A percentile compares a stretch with the other conserved stretches of the same genome.
Conservation (phyloP, 2,329 filamentous ascomycete genomes). For the Akanthomyces lecanii region DNA sequence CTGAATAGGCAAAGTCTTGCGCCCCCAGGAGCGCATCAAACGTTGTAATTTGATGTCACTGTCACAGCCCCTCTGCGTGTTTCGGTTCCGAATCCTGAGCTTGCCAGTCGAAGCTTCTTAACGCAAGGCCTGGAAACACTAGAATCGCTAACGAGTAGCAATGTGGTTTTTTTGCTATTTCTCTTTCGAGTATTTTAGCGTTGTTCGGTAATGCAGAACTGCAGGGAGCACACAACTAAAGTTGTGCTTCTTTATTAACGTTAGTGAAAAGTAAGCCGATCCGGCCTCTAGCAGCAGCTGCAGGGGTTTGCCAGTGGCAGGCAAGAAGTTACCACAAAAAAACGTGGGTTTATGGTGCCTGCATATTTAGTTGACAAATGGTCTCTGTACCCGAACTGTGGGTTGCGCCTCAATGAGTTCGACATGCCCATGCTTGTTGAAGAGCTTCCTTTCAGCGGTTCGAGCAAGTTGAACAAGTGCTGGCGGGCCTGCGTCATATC, state of each 20-base stretch:
- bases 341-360: neutral
- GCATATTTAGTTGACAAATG: conserved; percentile 1
- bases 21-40: neutral
- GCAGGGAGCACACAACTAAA: no score
- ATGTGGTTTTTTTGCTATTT: neutral
- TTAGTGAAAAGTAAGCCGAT: neutral
- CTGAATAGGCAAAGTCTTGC: conserved; percentile 1
- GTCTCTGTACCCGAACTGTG: conserved; percentile 7
- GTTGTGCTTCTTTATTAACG: no score
- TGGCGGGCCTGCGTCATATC: neutral
- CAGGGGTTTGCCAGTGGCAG: neutral
- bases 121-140: neutral
- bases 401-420: neutral
- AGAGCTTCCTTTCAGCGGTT: neutral
- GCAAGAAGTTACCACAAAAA: neutral
- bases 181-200: neutral
- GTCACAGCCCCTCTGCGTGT: neutral
- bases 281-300: neutral
- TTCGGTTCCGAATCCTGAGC: neutral
- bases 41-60: neutral
- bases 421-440: neutral
- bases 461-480: neutral
- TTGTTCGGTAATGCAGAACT: no score
- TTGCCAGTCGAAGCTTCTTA: neutral
- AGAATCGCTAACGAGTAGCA: neutral